phyloP scores from a whole-genome alignment of 306 rosid species.

The Medicago arabica region DNA sequence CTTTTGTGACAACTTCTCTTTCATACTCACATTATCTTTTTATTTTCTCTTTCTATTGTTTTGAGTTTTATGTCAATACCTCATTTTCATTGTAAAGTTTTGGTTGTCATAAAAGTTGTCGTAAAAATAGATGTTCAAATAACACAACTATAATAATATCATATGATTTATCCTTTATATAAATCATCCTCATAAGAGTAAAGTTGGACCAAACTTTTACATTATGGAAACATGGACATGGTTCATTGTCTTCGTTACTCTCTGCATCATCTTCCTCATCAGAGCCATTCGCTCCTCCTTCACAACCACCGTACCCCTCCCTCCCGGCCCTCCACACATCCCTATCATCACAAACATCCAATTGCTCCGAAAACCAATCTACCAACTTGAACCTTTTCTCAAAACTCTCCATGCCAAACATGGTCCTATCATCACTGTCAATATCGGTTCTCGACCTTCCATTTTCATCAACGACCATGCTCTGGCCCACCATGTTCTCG shows the following conservation, averaged over 20 bases:
- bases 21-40: too few relatives aligned
- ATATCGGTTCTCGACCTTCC: slow-evolving; percentile 3
- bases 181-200: too few relatives aligned
- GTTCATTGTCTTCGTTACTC: not conserved
- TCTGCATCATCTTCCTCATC: not conserved
- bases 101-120: too few relatives aligned
- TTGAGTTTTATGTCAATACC: too few relatives aligned
- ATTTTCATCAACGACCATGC: slow-evolving; percentile 41
- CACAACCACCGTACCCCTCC: not conserved
- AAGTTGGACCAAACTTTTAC: too few relatives aligned
- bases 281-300: not conserved
- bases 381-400: slow-evolving; percentile 21
- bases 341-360: slow-evolving; percentile 36
- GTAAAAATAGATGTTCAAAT: too few relatives aligned
- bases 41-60: too few relatives aligned
- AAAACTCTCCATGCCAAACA: slow-evolving; percentile 39
- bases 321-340: slow-evolving; percentile 40
- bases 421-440: slow-evolving; percentile 48
- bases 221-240: slow-evolving; percentile 20
- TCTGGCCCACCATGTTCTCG: slow-evolving; percentile 47
- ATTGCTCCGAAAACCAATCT: slow-evolving; percentile 27
- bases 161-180: too few relatives aligned
- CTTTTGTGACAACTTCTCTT: too few relatives aligned
- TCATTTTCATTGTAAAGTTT: too few relatives aligned
- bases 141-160: too few relatives aligned